A percentile compares a stretch with the other conserved stretches of the same genome.
phyloP scores from a whole-genome alignment of 1,139 yeast species.

The Saccharomycopsis hybrid region DNA sequence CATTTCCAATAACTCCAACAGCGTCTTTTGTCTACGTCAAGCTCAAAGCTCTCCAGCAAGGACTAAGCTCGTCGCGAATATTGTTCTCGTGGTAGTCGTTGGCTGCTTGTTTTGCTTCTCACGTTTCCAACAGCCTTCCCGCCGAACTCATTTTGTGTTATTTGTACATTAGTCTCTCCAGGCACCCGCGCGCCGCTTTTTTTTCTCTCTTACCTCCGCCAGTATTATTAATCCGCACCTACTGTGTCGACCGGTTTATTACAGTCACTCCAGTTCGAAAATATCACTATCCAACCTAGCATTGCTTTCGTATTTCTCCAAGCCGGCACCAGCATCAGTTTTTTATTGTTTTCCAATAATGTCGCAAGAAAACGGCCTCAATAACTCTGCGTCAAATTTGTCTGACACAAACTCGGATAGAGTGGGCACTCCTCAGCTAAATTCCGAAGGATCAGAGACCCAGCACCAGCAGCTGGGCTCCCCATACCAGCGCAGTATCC shows the following conservation, averaged over 20 bases:
- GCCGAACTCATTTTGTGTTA: neutral
- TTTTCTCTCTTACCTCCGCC: neutral
- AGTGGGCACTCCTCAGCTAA: conserved; percentile 8
- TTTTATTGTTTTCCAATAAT: neutral
- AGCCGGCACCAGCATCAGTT: neutral
- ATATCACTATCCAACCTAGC: neutral
- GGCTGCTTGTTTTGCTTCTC: neutral
- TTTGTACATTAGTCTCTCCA: neutral
- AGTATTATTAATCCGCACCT: neutral
- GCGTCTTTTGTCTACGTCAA: neutral
- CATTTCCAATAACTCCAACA: neutral
- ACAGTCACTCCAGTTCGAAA: neutral
- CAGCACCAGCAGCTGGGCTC: conserved; percentile 6
- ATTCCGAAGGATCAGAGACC: neutral
- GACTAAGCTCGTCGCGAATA: neutral
- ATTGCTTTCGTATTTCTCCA: neutral
- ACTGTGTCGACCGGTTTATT: neutral
- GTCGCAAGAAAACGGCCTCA: conserved; percentile 5
- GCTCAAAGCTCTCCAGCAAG: neutral
- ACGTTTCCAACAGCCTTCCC: neutral
- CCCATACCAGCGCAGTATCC: conserved; percentile 9
- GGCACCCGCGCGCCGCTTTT: neutral
- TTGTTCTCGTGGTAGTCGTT: neutral
- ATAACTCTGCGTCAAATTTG: conserved; percentile 10
- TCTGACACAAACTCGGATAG: conserved; percentile 5